Conservation (phyloP, 805 yeast genomes). For the Ogataea paradorogensis region DNA sequence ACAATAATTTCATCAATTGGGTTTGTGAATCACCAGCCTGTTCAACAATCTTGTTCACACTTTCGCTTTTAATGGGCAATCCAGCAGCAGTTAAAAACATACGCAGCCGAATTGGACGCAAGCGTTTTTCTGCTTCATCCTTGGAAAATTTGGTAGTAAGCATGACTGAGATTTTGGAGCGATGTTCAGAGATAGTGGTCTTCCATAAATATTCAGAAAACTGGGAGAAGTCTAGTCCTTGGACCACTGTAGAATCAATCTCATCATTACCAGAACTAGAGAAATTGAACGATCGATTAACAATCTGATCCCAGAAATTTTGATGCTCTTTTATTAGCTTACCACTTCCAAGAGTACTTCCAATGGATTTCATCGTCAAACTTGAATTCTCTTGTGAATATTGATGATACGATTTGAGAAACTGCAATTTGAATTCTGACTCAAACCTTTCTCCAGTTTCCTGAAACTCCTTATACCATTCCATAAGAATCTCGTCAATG, state of each 20-base stretch:
- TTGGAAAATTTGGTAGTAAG: slow-evolving; percentile 36
- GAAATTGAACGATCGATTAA: slow-evolving; percentile 42
- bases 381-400: slow-evolving; percentile 23
- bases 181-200: slow-evolving; percentile 36
- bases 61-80: slow-evolving; percentile 41
- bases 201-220: slow-evolving; percentile 37
- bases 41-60: slow-evolving; percentile 38
- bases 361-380: slow-evolving; percentile 26
- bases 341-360: slow-evolving; percentile 19
- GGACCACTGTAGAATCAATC: slow-evolving; percentile 34
- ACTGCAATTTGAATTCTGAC: slow-evolving; percentile 35
- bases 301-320: slow-evolving; percentile 48
- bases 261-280: slow-evolving; percentile 32
- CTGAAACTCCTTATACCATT: slow-evolving; percentile 37
- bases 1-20: slow-evolving; percentile 38
- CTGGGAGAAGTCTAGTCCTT: slow-evolving; percentile 30
- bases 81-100: slow-evolving; percentile 47
- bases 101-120: slow-evolving; percentile 40
- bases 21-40: slow-evolving; percentile 38
- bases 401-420: slow-evolving; percentile 28
- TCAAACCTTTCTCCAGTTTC: slow-evolving; percentile 34
- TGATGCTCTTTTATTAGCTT: slow-evolving; percentile 41
- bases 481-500: slow-evolving; percentile 46
- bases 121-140: slow-evolving; percentile 36
- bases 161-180: slow-evolving; percentile 44